Evolutionary conservation across 2,329 filamentous ascomycete species (phyloP), one percentile per base, ranked within the genome.

Genomic region (Pyrenophora teres): DNA sequence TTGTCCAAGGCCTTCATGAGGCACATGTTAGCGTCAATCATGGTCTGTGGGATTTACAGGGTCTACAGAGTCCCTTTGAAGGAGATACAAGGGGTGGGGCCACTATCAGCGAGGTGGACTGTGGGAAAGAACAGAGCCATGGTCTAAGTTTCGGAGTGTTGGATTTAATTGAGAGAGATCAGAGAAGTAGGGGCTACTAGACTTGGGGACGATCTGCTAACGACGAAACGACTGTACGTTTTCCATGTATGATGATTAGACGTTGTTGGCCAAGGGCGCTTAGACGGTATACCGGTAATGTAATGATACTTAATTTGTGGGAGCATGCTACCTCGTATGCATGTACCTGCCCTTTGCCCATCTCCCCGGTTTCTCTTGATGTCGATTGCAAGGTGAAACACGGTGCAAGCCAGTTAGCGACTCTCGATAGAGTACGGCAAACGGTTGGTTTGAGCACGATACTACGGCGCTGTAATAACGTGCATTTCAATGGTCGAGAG

Each of bases 21-120:
- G 41, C 36, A 9, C 49, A 57, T 23, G 35, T 56, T 7, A 49
- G 56, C 10, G 27, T 3, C 13, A 48, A 56, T 6, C 30, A 55
- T 10, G 54, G 53, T 4, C 33, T 70, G 3, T 71, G 68, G 68
- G 69, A 62, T 42, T 42, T 70, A 32, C 62, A 62, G 63, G 69
- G 64, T 35, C 35, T 72, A 27, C 62, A 63, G 32, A 60, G 52
- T 40, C 59, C 59, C 2, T 71, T 68, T 32, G 52, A 56, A n/a
- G 66, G 69, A n/a, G 63, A 64, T 35, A 64, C 62, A 27, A 54
- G 52, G 6, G 59, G 58, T 40, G 61, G 58, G 4, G 60, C 54
- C 9, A 18, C 13, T 16, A 27, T n/a, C 8, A 12, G 13, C 52
- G 32, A 45, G 33, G 50, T 44, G 32, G 25, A 32, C 18, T 37